Base-by-base conservation (phyloP, 2,329 filamentous ascomycete species). In the Alternaria sp. region DNA sequence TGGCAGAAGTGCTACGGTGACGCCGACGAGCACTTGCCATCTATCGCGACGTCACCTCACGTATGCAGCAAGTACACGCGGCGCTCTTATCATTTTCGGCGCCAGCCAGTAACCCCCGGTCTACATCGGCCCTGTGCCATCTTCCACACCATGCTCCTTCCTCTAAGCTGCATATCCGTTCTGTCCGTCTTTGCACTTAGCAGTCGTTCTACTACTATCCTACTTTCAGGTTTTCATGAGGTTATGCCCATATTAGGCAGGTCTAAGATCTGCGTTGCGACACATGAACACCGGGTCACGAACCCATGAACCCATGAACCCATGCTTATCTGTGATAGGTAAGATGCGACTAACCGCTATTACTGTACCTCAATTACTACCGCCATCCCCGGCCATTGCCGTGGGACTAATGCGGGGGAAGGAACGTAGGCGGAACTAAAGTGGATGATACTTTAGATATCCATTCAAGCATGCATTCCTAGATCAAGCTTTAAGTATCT, bases 401-500 rank as follows among this genome's bases (percentile, higher is more conserved):
- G 50, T 59, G 54, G 19, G 36, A 58, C 50, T 46, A 50, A 43
- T 43, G 32, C 50, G 25, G 45, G 32, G 11, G 28, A 49, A 30
- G n/a, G 11, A 57, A 19, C 40, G 13, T 12, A 47, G 4, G 12
- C 46, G 17, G 10, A 19, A 12, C 49, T 13, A 40, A 36, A 21
- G 12, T 19, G 17, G 25, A 44, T n/a, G 28, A 23, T 25, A n/a
- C 30, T 40, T 10, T 21, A 26, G 19, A 43, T 28, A 13, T 36
- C 11, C 19, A 61, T 13, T 25, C 44, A 15, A 61, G 25, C 11
- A 28, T 46, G 13, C 23, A 36, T 36, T 30, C 15, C n/a, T 32
- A 21, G 32, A 19, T 30, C 21, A 21, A 15, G 40, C 40, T 17
- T 56, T 55, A 64, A 64, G 49, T 64, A 64, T 15, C 28, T 44